Conservation (phyloP, 805 yeast species). For the Schwanniomyces vanrijiae region DNA sequence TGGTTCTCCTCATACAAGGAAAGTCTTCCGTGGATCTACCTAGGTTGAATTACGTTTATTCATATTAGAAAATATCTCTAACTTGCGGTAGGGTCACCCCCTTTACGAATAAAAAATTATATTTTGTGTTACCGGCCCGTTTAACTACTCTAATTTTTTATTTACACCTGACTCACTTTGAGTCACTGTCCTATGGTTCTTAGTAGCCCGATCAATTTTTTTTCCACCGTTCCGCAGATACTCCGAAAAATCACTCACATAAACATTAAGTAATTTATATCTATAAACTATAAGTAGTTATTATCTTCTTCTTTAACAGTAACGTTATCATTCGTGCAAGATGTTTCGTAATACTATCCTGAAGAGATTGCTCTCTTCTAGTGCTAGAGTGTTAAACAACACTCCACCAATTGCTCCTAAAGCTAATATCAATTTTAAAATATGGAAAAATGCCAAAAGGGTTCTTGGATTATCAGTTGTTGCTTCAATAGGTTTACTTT, state of each 20-base stretch:
- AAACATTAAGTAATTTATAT: too few species aligned
- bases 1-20: not conserved
- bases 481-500: conserved; percentile 51
- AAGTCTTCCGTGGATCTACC: too few species aligned
- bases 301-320: not conserved
- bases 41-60: too few species aligned
- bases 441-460: conserved; percentile 50
- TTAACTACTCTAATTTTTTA: not conserved
- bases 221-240: not conserved
- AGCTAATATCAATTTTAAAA: conserved; percentile 30
- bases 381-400: conserved; percentile 19
- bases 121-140: not conserved
- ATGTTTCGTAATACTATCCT: conserved; percentile 6
- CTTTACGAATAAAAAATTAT: too few species aligned
- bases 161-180: not conserved
- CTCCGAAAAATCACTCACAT: not conserved
- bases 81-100: too few species aligned
- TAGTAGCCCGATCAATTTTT: conserved; percentile 1
- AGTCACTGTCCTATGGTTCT: not conserved
- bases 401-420: conserved; percentile 10
- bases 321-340: not conserved
- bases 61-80: too few species aligned
- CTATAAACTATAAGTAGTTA: not conserved
- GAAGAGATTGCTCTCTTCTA: conserved; percentile 21
- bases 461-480: conserved; percentile 50